phyloP scores from a whole-genome alignment of 495 filamentous ascomycete species.

The Neurospora pannonica region DNA sequence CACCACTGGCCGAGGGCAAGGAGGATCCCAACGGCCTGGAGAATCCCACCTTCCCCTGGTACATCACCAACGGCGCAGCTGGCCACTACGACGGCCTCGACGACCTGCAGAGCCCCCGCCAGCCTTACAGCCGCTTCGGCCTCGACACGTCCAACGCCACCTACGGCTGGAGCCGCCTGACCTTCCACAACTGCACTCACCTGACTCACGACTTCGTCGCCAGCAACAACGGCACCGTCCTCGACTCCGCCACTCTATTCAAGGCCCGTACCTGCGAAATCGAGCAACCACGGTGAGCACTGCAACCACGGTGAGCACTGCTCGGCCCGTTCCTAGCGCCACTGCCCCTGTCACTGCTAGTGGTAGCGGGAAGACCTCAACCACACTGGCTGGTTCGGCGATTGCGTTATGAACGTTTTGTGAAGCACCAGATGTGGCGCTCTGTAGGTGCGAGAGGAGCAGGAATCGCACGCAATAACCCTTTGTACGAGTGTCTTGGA shows the following conservation, averaged over 20 bases:
- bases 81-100: constrained; percentile 32
- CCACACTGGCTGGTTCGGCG: background rate
- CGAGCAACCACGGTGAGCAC: too few relatives aligned
- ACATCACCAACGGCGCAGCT: constrained; percentile 38
- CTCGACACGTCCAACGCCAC: constrained; percentile 8
- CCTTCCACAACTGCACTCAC: constrained; percentile 27
- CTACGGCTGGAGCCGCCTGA: constrained; percentile 23
- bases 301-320: too few relatives aligned
- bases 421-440: background rate
- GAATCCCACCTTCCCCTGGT: constrained; percentile 40
- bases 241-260: constrained; percentile 25
- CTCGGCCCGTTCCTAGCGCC: too few relatives aligned
- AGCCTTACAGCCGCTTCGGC: constrained; percentile 3
- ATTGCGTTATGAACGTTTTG: background rate
- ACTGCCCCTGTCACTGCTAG: too few relatives aligned
- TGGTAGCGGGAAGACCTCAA: background rate
- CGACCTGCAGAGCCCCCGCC: background rate
- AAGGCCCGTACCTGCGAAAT: constrained; percentile 11
- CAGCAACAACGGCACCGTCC: constrained; percentile 19
- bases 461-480: background rate
- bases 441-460: background rate
- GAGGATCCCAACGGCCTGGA: constrained; percentile 28
- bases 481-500: background rate
- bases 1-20: constrained; percentile 20
- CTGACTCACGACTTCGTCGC: constrained; percentile 24